These are phyloP conservation scores for Pseudogymnoascus pannorum DNA, from an alignment of 2,329 filamentous ascomycete species.

Conservation along the genomic window DNA sequence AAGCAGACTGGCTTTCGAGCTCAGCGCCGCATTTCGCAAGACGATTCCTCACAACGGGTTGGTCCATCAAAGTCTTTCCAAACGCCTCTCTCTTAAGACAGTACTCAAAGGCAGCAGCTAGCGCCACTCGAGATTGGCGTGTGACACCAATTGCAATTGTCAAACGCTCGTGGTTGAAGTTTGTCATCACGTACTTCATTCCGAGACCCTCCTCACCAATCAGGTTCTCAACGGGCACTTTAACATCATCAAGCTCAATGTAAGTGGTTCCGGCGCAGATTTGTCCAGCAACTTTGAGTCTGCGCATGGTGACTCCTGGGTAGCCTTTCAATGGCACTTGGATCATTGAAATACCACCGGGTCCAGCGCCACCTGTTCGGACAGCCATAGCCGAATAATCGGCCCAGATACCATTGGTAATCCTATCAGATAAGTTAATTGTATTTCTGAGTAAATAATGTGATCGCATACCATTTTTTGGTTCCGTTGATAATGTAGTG, in stretches of 20 bases:
- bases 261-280: slow-evolving; percentile 62
- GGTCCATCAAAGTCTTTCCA: slow-evolving; percentile 61
- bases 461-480: slow-evolving; percentile 58
- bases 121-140: slow-evolving; percentile 53
- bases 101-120: slow-evolving; percentile 54
- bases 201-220: slow-evolving; percentile 63
- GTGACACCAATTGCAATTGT: slow-evolving; percentile 58
- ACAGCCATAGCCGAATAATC: slow-evolving; percentile 66
- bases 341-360: slow-evolving; percentile 60
- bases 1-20: slow-evolving; percentile 63
- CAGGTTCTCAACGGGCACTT: slow-evolving; percentile 62
- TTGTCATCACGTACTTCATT: slow-evolving; percentile 69
- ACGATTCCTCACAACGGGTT: slow-evolving; percentile 67
- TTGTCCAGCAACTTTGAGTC: slow-evolving; percentile 60
- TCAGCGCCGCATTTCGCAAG: slow-evolving; percentile 62
- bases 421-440: slow-evolving; percentile 27
- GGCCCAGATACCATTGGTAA: slow-evolving; percentile 65
- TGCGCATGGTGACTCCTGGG: slow-evolving; percentile 59
- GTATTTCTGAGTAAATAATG: not conserved
- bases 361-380: slow-evolving; percentile 53
- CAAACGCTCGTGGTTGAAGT: slow-evolving; percentile 74
- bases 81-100: slow-evolving; percentile 61
- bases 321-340: slow-evolving; percentile 63
- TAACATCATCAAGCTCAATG: slow-evolving; percentile 69
- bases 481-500: slow-evolving; percentile 65